Evolutionary conservation across 2,329 filamentous ascomycete genomes (phyloP), one percentile per base, ranked within the genome.

Genomic region (Microcera coccophila): DNA sequence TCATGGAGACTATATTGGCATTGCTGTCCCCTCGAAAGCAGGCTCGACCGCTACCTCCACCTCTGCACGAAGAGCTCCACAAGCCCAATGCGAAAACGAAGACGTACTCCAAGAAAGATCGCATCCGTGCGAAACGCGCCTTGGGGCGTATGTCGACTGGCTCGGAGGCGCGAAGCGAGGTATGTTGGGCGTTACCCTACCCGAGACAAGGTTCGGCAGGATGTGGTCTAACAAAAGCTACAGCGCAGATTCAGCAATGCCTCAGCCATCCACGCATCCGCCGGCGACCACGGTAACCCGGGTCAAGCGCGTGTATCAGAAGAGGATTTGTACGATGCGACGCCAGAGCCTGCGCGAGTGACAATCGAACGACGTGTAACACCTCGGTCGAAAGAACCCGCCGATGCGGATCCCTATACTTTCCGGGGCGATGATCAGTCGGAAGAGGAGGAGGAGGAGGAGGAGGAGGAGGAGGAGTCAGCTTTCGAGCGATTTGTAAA

Each of bases 21-120:
- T 41, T 54, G 8, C 40, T 56, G 22, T 57, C 56, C 22, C 56
- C 56, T 34, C 45, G 50, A n/a, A 58, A 58, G 42, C 46, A 49
- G 39, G 38, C 39, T 11, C 15, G 36, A 17, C 29, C 38, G 33
- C 17, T 41, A 28, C 40, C 45, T 26, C 20, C 41, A 31, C 39
- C 32, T 16, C 15, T 24, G 2, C 17, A 15, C 12, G 28, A 32
- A n/a, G 33, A 36, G 10, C 24, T 21, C 18, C 4, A 44, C 11
- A 51, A 55, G 38, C 43, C 54, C 4, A 7, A 19, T 15, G n/a
- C 43, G 34, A 44, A 47, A 19, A 38, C 42, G 2, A 50, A 38
- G 36, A 41, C 41, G 5, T 45, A 37, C 11, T 55, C 52, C 3
- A 49, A 39, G 3, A 54, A 52, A 42, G 50, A 55, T 12, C 40